Percentiles rank a stretch among this genome's conserved stretches.
Evolutionary conservation across 148 eudicot genomes (phyloP).

Genomic region (Chenopodium berlandieri): DNA sequence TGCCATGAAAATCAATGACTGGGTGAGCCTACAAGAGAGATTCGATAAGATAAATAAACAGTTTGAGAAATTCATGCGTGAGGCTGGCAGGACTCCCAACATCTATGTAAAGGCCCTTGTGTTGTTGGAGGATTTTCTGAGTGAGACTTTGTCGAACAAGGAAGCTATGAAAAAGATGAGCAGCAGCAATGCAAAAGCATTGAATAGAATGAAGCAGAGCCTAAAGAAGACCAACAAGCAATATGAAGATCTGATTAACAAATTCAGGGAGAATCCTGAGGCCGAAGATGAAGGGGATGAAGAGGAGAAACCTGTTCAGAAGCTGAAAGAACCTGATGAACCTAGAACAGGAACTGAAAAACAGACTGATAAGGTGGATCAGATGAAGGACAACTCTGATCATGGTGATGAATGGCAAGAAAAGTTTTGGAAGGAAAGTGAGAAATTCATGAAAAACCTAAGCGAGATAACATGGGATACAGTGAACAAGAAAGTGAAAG

Average conservation of each 20-base stretch:
- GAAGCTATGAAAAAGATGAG: conserved; percentile 93
- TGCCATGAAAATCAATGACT: conserved; percentile 88
- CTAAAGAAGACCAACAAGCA: conserved; percentile 81
- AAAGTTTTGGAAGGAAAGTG: conserved; percentile 56
- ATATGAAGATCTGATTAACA: conserved; percentile 64
- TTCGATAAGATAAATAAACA: conserved; percentile 86
- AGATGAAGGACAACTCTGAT: conserved; percentile 17
- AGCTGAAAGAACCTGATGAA: too few relatives aligned
- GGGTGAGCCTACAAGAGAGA: conserved; percentile 81
- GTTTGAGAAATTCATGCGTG: conserved; percentile 85
- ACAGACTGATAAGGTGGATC: conserved; percentile 23
- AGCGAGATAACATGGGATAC: conserved; percentile 58
- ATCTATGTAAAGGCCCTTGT: conserved; percentile 75
- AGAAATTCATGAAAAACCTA: conserved; percentile 54
- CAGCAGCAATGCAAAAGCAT: conserved; percentile 71
- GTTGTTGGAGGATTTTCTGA: conserved; percentile 75
- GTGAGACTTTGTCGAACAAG: conserved; percentile 65
- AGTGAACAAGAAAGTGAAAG: conserved; percentile 82
- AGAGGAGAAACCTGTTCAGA: conserved; percentile 17
- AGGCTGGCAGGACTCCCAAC: conserved; percentile 54
- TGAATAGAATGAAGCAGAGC: conserved; percentile 87
- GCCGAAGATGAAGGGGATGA: conserved; percentile 45
- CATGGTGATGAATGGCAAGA: conserved; percentile 51
- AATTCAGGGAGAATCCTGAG: conserved; percentile 74
- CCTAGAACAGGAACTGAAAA: conserved; percentile 38